Evolutionary conservation across 2,329 filamentous ascomycete genomes (phyloP).

Genomic region (Xylaria sp.): DNA sequence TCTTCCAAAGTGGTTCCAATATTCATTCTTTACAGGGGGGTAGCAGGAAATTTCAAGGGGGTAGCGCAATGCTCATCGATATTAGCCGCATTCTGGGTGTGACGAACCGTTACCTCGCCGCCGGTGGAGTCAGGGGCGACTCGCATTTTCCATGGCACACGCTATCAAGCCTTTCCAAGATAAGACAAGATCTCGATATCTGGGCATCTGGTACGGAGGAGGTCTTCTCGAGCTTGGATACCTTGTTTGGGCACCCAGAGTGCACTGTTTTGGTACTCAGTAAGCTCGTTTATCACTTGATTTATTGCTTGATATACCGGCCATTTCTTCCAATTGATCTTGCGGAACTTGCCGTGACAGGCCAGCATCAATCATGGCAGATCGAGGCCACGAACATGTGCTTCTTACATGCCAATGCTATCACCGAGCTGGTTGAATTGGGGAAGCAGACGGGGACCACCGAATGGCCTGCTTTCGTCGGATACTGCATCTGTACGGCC

Average conservation of each 20-base stretch:
- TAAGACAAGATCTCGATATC: constrained; percentile 83
- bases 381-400: constrained; percentile 91
- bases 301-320: constrained; percentile 87
- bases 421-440: constrained; percentile 82
- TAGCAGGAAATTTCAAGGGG: constrained; percentile 77
- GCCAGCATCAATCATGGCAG: constrained; percentile 91
- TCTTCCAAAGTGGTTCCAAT: constrained; percentile 83
- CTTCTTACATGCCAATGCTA: constrained; percentile 86
- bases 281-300: constrained; percentile 87
- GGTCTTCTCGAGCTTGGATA: constrained; percentile 78
- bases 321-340: constrained; percentile 88
- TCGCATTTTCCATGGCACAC: constrained; percentile 93
- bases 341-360: constrained; percentile 79
- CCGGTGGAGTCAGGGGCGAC: constrained; percentile 87
- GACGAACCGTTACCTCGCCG: constrained; percentile 84
- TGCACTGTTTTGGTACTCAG: constrained; percentile 82
- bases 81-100: constrained; percentile 84
- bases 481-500: constrained; percentile 86
- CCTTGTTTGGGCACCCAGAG: constrained; percentile 80
- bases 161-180: constrained; percentile 84
- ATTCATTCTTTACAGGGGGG: constrained; percentile 76
- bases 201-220: constrained; percentile 87
- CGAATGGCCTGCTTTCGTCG: constrained; percentile 87
- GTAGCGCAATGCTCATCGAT: constrained; percentile 83
- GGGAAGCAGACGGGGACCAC: constrained; percentile 78